Base-by-base conservation (phyloP, 1,284 basidiomycete species). In the Sporisorium graminicola region DNA sequence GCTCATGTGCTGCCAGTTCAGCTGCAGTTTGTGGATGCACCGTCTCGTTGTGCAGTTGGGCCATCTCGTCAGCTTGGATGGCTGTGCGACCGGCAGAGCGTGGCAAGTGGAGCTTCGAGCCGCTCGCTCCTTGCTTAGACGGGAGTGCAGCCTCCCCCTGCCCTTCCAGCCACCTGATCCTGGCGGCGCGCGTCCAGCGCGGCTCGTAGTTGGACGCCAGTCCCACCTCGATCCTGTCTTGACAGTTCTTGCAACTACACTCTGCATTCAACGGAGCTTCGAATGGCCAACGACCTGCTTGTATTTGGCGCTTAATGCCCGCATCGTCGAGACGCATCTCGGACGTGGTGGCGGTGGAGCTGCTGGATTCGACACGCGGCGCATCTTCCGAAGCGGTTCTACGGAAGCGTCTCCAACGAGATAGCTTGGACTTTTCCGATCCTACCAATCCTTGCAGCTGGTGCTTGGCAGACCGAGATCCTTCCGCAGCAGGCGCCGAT, bases 201-300 rank as follows among this genome's bases (percentile, higher is more conserved):
- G 73, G 68, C 37, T 67, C 56, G 42, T 75, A 75, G 40, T 70
- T 37, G 47, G 59, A 57, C 18, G 43, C 51, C 53, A 71, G 35
- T 12, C 63, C 73, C n/a, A 75, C 60, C 29, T 70, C 64, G 61
- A 75, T 75, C 50, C 24, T 62, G 4, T 59, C 54, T 50, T 67
- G 63, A 58, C 73, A 75, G 46, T 70, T 63, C 50, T 68, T 75
- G 61, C 73, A 75, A 58, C 63, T 75, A 53, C 73, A 75, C 31
- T 75, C 73, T 5, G 29, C 52, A 14, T 75, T 75, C 50, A 75
- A 53, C 3, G 65, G 73, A n/a, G 52, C 66, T 33, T 71, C 67
- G 18, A 75, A 70, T 2, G 73, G 73, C 73, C 73, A 71, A 27
- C 73, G 33, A n/a, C 68, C 73, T 0, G 68, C 68, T 58, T 64